Evolutionary conservation across 164 flowering plant genomes (phyloP).

Genomic region (Cinnamomum micranthum): DNA sequence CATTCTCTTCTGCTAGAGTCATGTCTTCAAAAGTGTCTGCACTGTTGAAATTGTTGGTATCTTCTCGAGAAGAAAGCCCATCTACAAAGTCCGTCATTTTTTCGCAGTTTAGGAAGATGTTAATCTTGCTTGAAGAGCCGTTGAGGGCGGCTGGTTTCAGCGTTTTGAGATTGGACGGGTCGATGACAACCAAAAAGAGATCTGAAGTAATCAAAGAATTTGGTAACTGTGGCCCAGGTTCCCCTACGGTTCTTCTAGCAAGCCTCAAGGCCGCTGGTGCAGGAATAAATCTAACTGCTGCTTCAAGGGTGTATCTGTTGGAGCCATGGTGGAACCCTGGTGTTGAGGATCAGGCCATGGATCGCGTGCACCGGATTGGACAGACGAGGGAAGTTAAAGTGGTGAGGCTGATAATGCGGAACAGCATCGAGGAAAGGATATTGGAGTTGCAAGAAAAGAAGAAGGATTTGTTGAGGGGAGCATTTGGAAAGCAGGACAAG

Average conservation of each 20-base stretch:
- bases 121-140: conserved; percentile 69
- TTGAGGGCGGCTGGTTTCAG: conserved; percentile 70
- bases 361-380: conserved; percentile 87
- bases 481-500: conserved; percentile 43
- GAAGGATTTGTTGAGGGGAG: conserved; percentile 58
- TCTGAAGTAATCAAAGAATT: conserved; percentile 63
- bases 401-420: conserved; percentile 61
- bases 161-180: conserved; percentile 63
- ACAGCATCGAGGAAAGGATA: conserved; percentile 84
- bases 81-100: conserved; percentile 66
- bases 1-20: conserved; percentile 11
- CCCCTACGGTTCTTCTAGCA: conserved; percentile 69
- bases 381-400: conserved; percentile 75
- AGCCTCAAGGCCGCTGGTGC: conserved; percentile 76
- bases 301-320: conserved; percentile 73
- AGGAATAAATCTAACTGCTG: conserved; percentile 83
- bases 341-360: conserved; percentile 97
- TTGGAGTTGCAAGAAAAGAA: conserved; percentile 77
- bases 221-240: conserved; percentile 24
- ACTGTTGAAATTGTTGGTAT: conserved; percentile 52
- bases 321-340: conserved; percentile 99
- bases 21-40: conserved; percentile 64
- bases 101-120: conserved; percentile 84
- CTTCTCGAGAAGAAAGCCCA: conserved; percentile 44
- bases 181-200: conserved; percentile 69